Evolutionary conservation across 73 alveolate species (phyloP), one percentile per base, ranked within the genome.

Genomic region (Tetrahymena elliotti): DNA sequence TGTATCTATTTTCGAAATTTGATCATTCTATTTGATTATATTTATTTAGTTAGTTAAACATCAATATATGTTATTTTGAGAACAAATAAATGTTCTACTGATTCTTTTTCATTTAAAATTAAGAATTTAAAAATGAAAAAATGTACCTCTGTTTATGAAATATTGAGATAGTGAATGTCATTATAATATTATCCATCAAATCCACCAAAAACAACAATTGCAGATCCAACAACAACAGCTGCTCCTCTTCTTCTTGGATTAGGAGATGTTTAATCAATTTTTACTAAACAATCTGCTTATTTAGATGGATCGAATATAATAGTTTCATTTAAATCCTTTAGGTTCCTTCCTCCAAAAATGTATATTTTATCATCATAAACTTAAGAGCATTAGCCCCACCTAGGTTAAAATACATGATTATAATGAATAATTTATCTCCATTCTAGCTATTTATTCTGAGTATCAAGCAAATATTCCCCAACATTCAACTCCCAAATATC

Each of bases 321-420:
- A 83, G 95, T 96, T 93, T 96, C 98, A 54, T 95, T 97, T 96
- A 98, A 95, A 95, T 93, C 99, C 96, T 96, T 95, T 83, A 97
- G 98, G 96, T 96, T 98, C 97, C 98, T 97, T 47, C 99, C 99
- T 83, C 99, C 99, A 93, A 98, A 95, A 52, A 98, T 93, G 93
- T 97, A 97, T 20, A 98, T 97, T 94, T 97, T 96, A 41, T 98
- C 99, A 40, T 97, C 96, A 93, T 96, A 94, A 52, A 95, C 96
- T 83, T 97, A 93, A 47, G 99, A 98, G 11, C 99, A 95, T 83
- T 98, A 99, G 37, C 99, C 99, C 96, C 98, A 97, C 38, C 99
- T 97, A 24, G 98, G 97, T 33, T 97, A 96, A 53, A 98, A 98
- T 22, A 53, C 93, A 16, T 68, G 88, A 68, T 68, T 68, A 24